Evolutionary conservation across 108 stramenopile species (phyloP).

Genomic region (Nitzschia sp.): DNA sequence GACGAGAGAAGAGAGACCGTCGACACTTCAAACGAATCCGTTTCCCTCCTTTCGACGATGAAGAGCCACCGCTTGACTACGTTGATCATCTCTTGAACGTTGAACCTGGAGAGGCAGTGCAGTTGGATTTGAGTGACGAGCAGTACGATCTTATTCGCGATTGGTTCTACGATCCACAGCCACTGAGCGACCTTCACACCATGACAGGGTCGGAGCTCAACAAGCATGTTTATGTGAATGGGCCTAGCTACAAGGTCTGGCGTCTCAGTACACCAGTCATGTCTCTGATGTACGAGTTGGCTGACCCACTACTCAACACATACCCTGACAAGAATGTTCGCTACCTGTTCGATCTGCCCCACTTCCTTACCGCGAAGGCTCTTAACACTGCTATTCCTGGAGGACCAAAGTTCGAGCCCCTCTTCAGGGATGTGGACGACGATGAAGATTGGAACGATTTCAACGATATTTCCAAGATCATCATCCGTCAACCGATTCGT

Average conservation of each 20-base stretch:
- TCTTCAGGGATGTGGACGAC: constrained; percentile 94
- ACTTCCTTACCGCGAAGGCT: constrained; percentile 98
- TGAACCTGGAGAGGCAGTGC: constrained; percentile 82
- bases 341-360: constrained; percentile 92
- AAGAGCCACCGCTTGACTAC: constrained; percentile 99
- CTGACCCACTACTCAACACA: constrained; percentile 89
- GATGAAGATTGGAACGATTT: constrained; percentile 99
- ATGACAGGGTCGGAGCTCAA: constrained; percentile 22
- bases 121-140: constrained; percentile 58
- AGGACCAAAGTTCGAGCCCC: constrained; percentile 99
- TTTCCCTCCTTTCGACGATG: constrained; percentile 99
- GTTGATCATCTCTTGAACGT: constrained; percentile 98
- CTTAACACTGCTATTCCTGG: constrained; percentile 98
- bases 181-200: constrained; percentile 48
- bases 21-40: constrained; percentile 99
- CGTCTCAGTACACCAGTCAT: constrained; percentile 91
- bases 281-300: constrained; percentile 91
- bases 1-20: constrained; percentile 97
- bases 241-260: constrained; percentile 93
- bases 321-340: constrained; percentile 86
- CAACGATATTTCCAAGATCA: constrained; percentile 99
- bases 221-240: constrained; percentile 87
- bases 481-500: constrained; percentile 95
- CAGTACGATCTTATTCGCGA: constrained; percentile 65
- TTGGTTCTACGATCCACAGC: constrained; percentile 84